Percentiles rank a stretch among this genome's conserved stretches.
phyloP scores from a whole-genome alignment of 306 rosid species.

The Vigna hirtella region DNA sequence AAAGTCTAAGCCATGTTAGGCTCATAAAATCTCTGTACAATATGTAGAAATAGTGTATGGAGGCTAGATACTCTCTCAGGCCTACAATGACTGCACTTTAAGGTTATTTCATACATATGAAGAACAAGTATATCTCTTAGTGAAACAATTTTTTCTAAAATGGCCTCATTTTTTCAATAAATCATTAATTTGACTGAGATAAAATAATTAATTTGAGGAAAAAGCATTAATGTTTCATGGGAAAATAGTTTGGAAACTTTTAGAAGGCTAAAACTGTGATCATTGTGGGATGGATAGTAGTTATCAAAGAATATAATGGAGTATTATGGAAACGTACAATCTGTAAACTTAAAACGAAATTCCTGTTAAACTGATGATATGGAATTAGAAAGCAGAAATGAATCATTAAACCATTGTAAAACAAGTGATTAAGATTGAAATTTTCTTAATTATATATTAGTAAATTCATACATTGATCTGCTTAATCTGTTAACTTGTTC shows the following conservation, averaged over 20 bases:
- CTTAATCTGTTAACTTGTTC: neutral
- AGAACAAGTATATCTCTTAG: too few species aligned
- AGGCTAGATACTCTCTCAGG: neutral
- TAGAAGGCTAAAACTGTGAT: too few species aligned
- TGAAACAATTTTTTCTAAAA: too few species aligned
- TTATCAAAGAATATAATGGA: conserved; percentile 1
- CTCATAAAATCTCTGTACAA: conserved; percentile 12
- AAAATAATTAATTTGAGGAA: too few species aligned
- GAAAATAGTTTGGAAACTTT: too few species aligned
- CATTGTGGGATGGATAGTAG: neutral
- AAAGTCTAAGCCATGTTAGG: neutral
- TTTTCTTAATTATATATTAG: neutral
- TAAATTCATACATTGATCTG: neutral
- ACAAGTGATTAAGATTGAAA: neutral
- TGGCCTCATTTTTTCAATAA: too few species aligned
- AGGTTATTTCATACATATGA: too few species aligned
- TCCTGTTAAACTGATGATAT: conserved; percentile 7
- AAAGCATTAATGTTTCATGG: too few species aligned
- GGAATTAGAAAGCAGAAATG: neutral
- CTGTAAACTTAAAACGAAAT: conserved; percentile 1
- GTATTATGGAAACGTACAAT: neutral
- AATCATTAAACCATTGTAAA: conserved; percentile 2
- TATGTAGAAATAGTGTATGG: conserved; percentile 11
- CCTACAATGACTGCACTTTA: too few species aligned
- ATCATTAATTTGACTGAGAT: too few species aligned